Evolutionary conservation across 2,329 filamentous ascomycete genomes (phyloP), one percentile per base, ranked within the genome.

Genomic region (Ambrosiella cleistominuta): DNA sequence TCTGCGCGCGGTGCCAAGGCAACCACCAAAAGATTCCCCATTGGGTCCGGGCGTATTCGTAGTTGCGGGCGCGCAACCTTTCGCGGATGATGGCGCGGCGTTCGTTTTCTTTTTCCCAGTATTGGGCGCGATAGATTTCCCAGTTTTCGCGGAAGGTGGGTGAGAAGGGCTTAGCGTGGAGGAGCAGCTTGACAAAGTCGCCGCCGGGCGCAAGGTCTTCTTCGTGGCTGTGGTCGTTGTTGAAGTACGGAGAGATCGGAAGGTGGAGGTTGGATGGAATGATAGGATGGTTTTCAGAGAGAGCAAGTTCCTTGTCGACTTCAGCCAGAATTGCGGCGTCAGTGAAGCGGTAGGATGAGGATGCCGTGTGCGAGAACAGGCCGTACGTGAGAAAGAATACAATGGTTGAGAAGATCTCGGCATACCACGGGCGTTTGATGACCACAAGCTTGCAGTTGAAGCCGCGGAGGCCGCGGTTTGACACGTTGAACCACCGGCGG

Each of bases 401-500:
- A 51, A 85, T 67, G 57, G 85, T 85, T 4, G 84, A 85, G 15
- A 86, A 72, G 35, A 85, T 68, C 67, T 96, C 91, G 61, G 81
- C 80, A 79, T 84, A 89, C 81, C 87, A 89, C 0, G 86, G 79
- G 11, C 88, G 82, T 65, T 86, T 82, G 58, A 94, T 85, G 59
- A 97, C 78, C 57, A 98, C 89, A 53, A 98, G 83, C 72, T 98
- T 97, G 71, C 89, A 88, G 70, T 98, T 98, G 79, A 97, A 95
- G 58, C 80, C 85, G 61, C 93, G 79, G 62, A 98, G 74, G 11
- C 93, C 93, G 57, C 93, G 79, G 68, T 98, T 98, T 44, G 90
- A 86, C 62, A 90, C 83, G 64, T 79, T 82, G 64, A 97, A 83
- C 87, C 93, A 97, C 64, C 88, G 81, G 58, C 91, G 77, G 54